These are phyloP conservation scores for Tylopilus rubrobrunneus DNA, from an alignment of 768 basidiomycete genomes.

Conservation along the genomic window DNA sequence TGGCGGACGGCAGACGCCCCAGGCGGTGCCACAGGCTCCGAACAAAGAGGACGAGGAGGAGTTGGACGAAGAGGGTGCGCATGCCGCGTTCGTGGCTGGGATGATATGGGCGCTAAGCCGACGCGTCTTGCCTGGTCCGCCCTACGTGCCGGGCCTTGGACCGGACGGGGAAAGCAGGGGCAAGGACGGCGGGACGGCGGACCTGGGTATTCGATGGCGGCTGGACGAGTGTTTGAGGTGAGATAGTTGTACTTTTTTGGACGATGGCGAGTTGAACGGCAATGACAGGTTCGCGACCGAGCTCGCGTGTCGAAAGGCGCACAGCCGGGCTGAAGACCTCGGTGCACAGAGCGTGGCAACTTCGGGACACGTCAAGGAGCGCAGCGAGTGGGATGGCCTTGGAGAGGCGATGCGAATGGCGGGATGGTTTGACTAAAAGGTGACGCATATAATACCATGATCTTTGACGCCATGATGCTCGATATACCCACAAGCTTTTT, in stretches of 20 bases:
- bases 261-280: neutral
- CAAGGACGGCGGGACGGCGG: slow-evolving; percentile 38
- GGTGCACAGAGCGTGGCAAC: slow-evolving; percentile 5
- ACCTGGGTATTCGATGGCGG: slow-evolving; percentile 56
- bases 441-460: neutral
- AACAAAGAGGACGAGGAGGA: slow-evolving; percentile 28
- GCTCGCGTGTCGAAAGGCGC: slow-evolving; percentile 69
- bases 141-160: slow-evolving; percentile 54
- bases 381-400: slow-evolving; percentile 61
- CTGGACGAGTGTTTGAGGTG: slow-evolving; percentile 81
- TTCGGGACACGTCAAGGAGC: slow-evolving; percentile 29
- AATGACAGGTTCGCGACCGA: slow-evolving; percentile 76
- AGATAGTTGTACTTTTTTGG: slow-evolving; percentile 2
- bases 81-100: slow-evolving; percentile 81
- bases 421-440: slow-evolving; percentile 63
- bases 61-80: slow-evolving; percentile 72
- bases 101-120: slow-evolving; percentile 83
- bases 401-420: slow-evolving; percentile 69
- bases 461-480: neutral
- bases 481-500: neutral
- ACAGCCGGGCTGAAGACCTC: slow-evolving; percentile 2
- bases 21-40: slow-evolving; percentile 2
- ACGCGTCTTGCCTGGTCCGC: slow-evolving; percentile 65
- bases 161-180: slow-evolving; percentile 15
- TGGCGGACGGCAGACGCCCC: slow-evolving; percentile 24